Evolutionary conservation across 2,329 filamentous ascomycete species (phyloP).

Genomic region (Epichloe brachyelytri): DNA sequence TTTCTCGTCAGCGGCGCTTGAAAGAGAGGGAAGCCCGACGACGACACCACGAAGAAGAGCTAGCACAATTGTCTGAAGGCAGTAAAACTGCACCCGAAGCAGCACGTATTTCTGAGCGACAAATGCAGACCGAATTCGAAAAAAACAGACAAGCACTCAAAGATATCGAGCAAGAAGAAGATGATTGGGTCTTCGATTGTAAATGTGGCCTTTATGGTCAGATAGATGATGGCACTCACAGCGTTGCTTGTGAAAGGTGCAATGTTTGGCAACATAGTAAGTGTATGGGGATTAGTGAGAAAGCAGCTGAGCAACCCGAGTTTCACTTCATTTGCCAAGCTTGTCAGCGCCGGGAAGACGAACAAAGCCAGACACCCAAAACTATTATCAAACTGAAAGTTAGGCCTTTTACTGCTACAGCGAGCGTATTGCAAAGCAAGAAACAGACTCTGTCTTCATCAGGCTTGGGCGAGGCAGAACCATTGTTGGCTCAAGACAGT

Average conservation of each 20-base stretch:
- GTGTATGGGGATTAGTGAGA: constrained; percentile 68
- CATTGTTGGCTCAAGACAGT: not conserved
- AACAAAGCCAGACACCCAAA: constrained; percentile 43
- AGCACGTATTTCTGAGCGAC: constrained; percentile 61
- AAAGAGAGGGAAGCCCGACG: constrained; percentile 78
- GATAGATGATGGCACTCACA: constrained; percentile 88
- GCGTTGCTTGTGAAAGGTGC: constrained; percentile 85
- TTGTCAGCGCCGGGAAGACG: constrained; percentile 58
- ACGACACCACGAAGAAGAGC: constrained; percentile 70
- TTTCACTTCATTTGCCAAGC: constrained; percentile 78
- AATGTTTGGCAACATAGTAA: constrained; percentile 96
- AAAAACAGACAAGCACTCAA: constrained; percentile 65
- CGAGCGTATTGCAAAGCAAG: constrained; percentile 3
- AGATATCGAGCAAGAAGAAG: constrained; percentile 59
- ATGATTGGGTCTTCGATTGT: constrained; percentile 92
- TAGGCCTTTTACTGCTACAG: constrained; percentile 5
- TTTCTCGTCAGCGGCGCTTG: constrained; percentile 74
- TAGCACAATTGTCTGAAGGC: constrained; percentile 66
- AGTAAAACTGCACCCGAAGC: constrained; percentile 47
- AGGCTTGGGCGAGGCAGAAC: too few species aligned
- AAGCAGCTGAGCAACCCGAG: constrained; percentile 69
- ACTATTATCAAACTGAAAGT: constrained; percentile 43
- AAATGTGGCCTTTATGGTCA: constrained; percentile 82
- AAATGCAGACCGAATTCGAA: constrained; percentile 71
- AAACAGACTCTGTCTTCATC: not conserved